phyloP scores from a whole-genome alignment of 495 filamentous ascomycete species.

The Trichoderma reesei region DNA sequence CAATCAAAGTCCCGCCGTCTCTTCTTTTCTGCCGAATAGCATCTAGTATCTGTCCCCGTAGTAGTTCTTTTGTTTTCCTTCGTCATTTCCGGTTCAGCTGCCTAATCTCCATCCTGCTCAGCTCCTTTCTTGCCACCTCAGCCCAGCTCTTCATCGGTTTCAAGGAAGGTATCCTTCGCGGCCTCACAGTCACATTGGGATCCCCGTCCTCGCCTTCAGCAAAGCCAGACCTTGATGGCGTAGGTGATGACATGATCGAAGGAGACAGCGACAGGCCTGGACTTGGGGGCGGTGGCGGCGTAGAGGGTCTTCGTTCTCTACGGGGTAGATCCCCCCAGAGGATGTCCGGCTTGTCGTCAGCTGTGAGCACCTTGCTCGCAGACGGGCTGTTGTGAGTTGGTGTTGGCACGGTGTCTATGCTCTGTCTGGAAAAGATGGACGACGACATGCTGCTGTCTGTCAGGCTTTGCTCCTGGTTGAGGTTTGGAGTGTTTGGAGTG shows the following conservation, averaged over 20 bases:
- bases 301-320: neutral
- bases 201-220: neutral
- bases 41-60: too few species aligned
- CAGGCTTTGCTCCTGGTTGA: constrained; percentile 1
- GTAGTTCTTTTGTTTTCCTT: neutral
- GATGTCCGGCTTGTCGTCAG: neutral
- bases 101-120: neutral
- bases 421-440: constrained; percentile 4
- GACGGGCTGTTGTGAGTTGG: neutral
- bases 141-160: constrained; percentile 5
- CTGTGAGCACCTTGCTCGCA: neutral
- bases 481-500: constrained; percentile 11
- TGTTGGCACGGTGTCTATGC: constrained; percentile 8
- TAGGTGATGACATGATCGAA: neutral
- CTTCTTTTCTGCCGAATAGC: neutral
- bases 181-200: neutral
- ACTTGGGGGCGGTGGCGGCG: neutral
- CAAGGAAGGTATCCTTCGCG: neutral
- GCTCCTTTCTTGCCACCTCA: neutral
- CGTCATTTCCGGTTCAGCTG: neutral
- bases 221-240: neutral
- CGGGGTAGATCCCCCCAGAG: neutral
- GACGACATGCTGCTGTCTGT: constrained; percentile 11
- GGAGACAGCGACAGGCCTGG: constrained; percentile 1
- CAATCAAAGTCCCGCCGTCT: too few species aligned